Evolutionary conservation across 805 yeast genomes (phyloP).

Genomic region (Hanseniaspora nectarophila): DNA sequence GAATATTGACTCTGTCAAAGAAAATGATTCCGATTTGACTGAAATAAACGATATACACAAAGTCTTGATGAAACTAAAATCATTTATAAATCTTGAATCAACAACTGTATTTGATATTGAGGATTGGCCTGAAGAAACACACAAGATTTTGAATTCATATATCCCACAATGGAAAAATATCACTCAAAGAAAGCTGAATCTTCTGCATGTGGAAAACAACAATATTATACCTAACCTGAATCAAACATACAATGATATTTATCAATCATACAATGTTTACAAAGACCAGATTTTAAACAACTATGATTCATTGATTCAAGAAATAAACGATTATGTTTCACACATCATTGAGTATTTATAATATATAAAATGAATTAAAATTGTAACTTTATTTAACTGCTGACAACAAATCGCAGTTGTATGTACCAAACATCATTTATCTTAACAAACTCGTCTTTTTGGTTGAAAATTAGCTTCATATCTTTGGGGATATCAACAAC

Average conservation of each 20-base stretch:
- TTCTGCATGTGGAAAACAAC: constrained; percentile 1
- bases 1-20: not conserved
- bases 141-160: not conserved
- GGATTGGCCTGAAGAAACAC: not conserved
- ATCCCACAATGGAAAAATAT: constrained; percentile 9
- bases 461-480: constrained; percentile 1
- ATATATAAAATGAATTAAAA: too few relatives aligned
- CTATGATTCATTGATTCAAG: constrained; percentile 12
- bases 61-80: not conserved
- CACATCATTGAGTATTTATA: constrained; percentile 11
- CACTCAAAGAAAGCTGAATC: constrained; percentile 1
- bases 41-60: not conserved
- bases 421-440: constrained; percentile 8
- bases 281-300: constrained; percentile 1
- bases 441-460: not conserved
- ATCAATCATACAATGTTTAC: not conserved
- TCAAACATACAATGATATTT: not conserved
- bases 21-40: not conserved
- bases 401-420: constrained; percentile 2
- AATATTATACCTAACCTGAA: not conserved
- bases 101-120: not conserved
- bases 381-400: too few relatives aligned
- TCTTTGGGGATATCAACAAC: constrained; percentile 1
- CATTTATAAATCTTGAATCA: not conserved
- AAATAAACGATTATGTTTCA: constrained; percentile 11